These are phyloP conservation scores for Mrakia gelida DNA, from an alignment of 768 basidiomycete species.

Conservation along the genomic window DNA sequence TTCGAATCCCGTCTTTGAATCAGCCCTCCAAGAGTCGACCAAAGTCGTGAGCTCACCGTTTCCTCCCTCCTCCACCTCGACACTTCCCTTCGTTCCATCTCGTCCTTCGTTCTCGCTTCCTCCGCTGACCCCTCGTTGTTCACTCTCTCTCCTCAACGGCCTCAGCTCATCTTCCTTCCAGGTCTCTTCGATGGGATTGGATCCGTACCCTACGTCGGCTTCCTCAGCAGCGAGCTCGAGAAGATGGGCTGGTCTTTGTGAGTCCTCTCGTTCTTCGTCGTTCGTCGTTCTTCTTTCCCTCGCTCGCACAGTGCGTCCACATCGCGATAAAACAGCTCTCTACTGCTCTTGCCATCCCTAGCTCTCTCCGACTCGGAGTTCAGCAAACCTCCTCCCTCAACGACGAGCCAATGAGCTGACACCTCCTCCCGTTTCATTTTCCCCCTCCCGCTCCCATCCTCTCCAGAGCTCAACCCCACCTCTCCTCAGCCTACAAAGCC, in stretches of 20 bases:
- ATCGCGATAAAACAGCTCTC: too few relatives aligned
- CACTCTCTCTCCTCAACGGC: background rate
- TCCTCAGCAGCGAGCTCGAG: background rate
- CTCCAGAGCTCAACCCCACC: conserved; percentile 27
- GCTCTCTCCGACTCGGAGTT: too few relatives aligned
- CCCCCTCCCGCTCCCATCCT: background rate
- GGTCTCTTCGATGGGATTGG: conserved; percentile 19
- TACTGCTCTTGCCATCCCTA: too few relatives aligned
- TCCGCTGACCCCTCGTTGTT: background rate
- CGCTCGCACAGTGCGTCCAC: too few relatives aligned
- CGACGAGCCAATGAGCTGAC: background rate
- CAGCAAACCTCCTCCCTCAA: too few relatives aligned
- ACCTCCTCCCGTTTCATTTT: background rate
- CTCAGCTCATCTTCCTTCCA: conserved; percentile 28
- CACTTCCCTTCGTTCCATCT: background rate
- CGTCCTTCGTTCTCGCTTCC: background rate
- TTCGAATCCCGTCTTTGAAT: background rate
- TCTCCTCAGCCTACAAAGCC: conserved; percentile 23
- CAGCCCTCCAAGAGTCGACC: background rate
- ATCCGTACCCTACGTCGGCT: conserved; percentile 18
- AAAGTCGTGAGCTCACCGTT: background rate
- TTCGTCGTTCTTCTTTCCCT: background rate
- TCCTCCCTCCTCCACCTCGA: background rate
- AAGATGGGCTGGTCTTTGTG: conserved; percentile 25
- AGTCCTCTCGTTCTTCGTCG: too few relatives aligned